Percentiles rank a stretch among this genome's conserved stretches.
Evolutionary conservation across 2,329 filamentous ascomycete species (phyloP).

Genomic region (Botrytis fabae): DNA sequence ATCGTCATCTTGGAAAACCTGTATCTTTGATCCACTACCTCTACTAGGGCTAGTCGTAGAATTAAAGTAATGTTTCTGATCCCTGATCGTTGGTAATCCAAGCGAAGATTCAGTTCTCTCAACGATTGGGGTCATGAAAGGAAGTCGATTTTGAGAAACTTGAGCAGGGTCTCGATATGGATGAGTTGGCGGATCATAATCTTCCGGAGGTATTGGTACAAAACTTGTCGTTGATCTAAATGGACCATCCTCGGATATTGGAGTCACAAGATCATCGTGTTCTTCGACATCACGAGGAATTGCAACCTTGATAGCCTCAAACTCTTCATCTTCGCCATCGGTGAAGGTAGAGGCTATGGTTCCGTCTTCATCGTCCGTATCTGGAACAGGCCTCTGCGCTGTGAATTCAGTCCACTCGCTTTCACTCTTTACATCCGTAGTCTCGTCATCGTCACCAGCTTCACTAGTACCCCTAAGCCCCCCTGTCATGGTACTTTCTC

Average conservation of each 20-base stretch:
- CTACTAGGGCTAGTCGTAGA: constrained; percentile 75
- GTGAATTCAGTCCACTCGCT: constrained; percentile 92
- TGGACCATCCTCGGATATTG: constrained; percentile 44
- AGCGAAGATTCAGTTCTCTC: constrained; percentile 92
- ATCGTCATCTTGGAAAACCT: constrained; percentile 36
- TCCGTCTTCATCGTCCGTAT: constrained; percentile 44
- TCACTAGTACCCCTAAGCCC: constrained; percentile 66
- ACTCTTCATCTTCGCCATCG: constrained; percentile 40
- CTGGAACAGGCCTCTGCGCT: constrained; percentile 67
- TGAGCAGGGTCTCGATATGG: constrained; percentile 79
- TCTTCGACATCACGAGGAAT: constrained; percentile 39
- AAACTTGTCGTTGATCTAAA: constrained; percentile 59
- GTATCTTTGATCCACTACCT: constrained; percentile 34
- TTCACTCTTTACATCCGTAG: constrained; percentile 60
- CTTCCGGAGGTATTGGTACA: constrained; percentile 78
- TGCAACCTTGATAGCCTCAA: constrained; percentile 39
- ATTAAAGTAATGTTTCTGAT: constrained; percentile 58
- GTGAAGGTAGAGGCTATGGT: constrained; percentile 46
- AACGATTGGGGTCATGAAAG: constrained; percentile 98
- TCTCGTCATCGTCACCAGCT: constrained; percentile 58
- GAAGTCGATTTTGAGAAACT: constrained; percentile 84
- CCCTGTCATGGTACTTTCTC: constrained; percentile 79
- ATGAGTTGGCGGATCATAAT: constrained; percentile 76
- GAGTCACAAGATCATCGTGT: constrained; percentile 48
- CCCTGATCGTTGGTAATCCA: constrained; percentile 60